Percentiles rank a stretch among this genome's conserved stretches.
phyloP scores from a whole-genome alignment of 192 early-diverging fungal genomes.

The Backusella circina region DNA sequence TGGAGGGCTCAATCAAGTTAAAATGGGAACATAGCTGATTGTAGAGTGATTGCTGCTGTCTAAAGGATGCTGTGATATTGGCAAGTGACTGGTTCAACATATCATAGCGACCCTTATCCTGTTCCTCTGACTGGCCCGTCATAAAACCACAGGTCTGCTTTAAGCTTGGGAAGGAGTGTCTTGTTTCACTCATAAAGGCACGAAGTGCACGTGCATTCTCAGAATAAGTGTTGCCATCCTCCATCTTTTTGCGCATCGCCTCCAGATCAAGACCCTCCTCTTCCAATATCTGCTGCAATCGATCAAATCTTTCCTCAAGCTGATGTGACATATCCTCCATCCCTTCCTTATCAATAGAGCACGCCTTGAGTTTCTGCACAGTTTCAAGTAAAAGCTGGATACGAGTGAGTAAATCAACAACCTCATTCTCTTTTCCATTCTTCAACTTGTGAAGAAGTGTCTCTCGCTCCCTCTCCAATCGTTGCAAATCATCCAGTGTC shows the following conservation, averaged over 20 bases:
- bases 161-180: slow-evolving; percentile 11
- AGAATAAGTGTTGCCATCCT: slow-evolving; percentile 15
- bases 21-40: slow-evolving; percentile 10
- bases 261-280: slow-evolving; percentile 11
- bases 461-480: slow-evolving; percentile 5
- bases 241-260: slow-evolving; percentile 10
- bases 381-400: slow-evolving; percentile 18
- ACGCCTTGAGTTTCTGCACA: not conserved
- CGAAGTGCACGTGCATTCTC: not conserved
- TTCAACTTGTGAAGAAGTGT: not conserved
- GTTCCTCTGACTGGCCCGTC: slow-evolving; percentile 23
- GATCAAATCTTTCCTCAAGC: slow-evolving; percentile 16
- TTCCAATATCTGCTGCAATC: slow-evolving; percentile 11
- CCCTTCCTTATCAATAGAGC: not conserved
- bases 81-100: not conserved
- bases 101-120: slow-evolving; percentile 20
- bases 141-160: slow-evolving; percentile 32
- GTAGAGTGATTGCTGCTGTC: not conserved
- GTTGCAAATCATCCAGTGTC: slow-evolving; percentile 7
- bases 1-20: slow-evolving; percentile 4
- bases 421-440: slow-evolving; percentile 12
- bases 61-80: not conserved
- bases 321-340: not conserved
- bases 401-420: slow-evolving; percentile 3
- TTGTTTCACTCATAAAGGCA: not conserved